Evolutionary conservation across 1,284 basidiomycete genomes (phyloP), one percentile per base, ranked within the genome.

Genomic region (Sanghuangporus baumii): DNA sequence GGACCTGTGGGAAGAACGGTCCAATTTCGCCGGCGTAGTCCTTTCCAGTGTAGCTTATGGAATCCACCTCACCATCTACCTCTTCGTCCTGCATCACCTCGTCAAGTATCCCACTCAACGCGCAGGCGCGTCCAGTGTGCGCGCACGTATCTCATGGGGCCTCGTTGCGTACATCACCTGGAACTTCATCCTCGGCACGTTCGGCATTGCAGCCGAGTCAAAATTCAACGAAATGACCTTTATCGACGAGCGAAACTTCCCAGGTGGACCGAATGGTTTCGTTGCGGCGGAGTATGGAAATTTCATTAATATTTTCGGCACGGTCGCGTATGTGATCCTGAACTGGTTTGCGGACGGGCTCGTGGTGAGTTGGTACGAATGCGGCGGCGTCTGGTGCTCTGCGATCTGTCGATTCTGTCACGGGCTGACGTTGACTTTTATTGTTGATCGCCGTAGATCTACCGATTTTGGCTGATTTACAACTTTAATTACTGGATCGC

Each of bases 261-360:
- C 64, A 14, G 64, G 64, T 40, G 64, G 64, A 12, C 64, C 64
- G 34, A 56, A 62, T 20, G 55, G 18, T 4, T 65, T 61, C 23
- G 60, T 65, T 11, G 43, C 20, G 2, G 47, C 38, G 34, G 34
- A 62, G 20, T 65, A 65, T 41, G 64, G 64, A 9, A 57, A 59
- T 36, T 59, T 62, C 48, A 46, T 59, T 23, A 62, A 62, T 48
- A 65, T 65, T 12, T 65, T 65, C 38, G 64, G 60, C 18, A 65
- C 60, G 11, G 46, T 46, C n/a, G 64, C 64, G 41, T 68, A 67
- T 57, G 60, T 67, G 14, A 46, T 64, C 23, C 50, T 62, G 20
- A 63, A 60, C 20, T 69, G 64, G 66, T 65, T 67, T 48, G 63
- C 65, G 41, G 68, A 69, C 60, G 68, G 60, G 11, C 55, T 69